Base-by-base conservation (phyloP, 2,329 filamentous ascomycete species). In the Fusarium nisikadoi region DNA sequence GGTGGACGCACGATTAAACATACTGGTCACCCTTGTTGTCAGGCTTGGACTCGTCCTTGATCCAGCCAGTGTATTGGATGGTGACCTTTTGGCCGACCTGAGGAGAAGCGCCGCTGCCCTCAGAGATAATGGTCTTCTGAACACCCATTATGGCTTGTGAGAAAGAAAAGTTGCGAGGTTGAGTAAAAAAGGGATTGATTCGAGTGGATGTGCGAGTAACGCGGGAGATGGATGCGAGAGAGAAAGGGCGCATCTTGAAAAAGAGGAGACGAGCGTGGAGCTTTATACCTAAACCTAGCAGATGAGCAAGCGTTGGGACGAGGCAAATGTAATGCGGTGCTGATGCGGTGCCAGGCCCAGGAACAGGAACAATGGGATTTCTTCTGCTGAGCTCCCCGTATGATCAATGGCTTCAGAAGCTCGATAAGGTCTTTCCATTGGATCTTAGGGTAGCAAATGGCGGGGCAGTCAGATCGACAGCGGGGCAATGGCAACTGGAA, bases 61-160 rank as follows among this genome's bases (percentile, higher is more conserved):
- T 87, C 84, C 86, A 97, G 77, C 96, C 96, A 45, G 92, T 96
- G 88, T 98, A 98, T 84, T 96, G 90, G 80, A 98, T 97, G 79
- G 88, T 89, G 79, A 98, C 93, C 31, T 84, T 89, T 81, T 98
- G 90, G 74, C 93, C 92, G 20, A 79, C 77, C 73, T 83, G 79
- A 64, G 95, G 93, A 73, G 83, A 85, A 77, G 90, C 81, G 63
- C 87, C 86, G 78, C 87, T 87, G 78, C 95, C 95, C 71, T 88
- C 82, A 39, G 83, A 79, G 76, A 91, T 81, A 71, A 88, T 82
- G 54, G 86, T 87, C 86, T 94, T 97, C 66, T 85, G 87, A 78
- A 97, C 93, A 81, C 88, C 91, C 92, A 94, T 94, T 77, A 70
- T 87, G 61, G 68, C 65, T 72, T 72, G 68, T 27, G 71, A 70